Evolutionary conservation across 805 yeast species (phyloP).

Genomic region (Starmerella vaccinii): DNA sequence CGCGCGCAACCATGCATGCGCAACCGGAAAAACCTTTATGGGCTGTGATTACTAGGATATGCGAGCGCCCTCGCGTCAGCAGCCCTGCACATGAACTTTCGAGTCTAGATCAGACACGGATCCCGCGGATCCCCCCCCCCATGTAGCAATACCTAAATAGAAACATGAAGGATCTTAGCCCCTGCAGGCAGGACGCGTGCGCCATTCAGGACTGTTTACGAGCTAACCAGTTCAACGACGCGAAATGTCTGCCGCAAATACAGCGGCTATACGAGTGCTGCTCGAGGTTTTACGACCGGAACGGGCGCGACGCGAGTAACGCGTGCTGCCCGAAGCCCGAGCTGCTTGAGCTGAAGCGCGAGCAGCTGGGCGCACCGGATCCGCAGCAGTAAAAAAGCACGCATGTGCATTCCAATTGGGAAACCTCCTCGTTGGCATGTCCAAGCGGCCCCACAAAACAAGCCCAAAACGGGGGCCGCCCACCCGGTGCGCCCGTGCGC

Average conservation of each 20-base stretch:
- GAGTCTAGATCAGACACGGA: background rate
- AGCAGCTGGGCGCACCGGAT: constrained; percentile 40
- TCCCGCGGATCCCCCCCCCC: too few species aligned
- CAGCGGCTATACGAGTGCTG: constrained; percentile 72
- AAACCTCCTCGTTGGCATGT: too few species aligned
- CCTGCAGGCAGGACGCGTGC: constrained; percentile 24
- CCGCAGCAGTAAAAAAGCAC: too few species aligned
- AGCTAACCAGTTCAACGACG: constrained; percentile 53
- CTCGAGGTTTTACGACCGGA: constrained; percentile 46
- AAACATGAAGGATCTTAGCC: constrained; percentile 15
- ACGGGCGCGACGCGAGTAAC: constrained; percentile 51
- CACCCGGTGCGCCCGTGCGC: too few species aligned
- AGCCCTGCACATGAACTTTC: background rate
- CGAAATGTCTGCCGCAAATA: constrained; percentile 59
- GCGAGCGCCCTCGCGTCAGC: background rate
- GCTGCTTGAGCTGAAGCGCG: constrained; percentile 50
- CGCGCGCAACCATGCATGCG: background rate
- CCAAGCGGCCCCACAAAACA: too few species aligned
- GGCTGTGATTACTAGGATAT: background rate
- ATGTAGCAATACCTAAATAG: background rate
- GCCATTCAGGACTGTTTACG: constrained; percentile 49
- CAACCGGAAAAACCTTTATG: background rate
- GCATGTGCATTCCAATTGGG: too few species aligned
- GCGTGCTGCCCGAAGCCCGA: constrained; percentile 72
- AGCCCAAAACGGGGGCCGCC: too few species aligned